Conservation (phyloP, 192 early-diverging fungal genomes). For the Coemansia nantahalensis region DNA sequence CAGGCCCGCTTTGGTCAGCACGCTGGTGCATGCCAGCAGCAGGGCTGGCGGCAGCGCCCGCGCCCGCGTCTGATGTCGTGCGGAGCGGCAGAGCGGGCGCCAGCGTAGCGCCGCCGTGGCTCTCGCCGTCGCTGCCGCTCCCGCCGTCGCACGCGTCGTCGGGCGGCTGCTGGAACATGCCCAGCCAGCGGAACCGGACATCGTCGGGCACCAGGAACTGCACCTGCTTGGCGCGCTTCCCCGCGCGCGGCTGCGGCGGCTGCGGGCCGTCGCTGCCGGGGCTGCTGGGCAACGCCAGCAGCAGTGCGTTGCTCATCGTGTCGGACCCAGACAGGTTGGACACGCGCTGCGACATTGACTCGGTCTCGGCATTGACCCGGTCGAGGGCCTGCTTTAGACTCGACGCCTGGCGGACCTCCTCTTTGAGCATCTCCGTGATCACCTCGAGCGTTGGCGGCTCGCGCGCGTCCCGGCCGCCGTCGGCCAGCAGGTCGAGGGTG, state of each 20-base stretch:
- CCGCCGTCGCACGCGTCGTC: constrained; percentile 7
- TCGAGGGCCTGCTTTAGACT: constrained; percentile 45
- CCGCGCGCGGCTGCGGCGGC: no score
- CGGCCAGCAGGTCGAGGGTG: constrained; percentile 1
- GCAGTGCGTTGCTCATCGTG: not conserved
- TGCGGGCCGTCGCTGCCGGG: not conserved
- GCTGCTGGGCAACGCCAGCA: not conserved
- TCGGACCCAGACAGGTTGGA: constrained; percentile 15
- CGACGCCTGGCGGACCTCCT: constrained; percentile 54
- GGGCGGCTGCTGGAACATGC: constrained; percentile 45
- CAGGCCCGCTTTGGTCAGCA: not conserved
- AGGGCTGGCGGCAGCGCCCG: not conserved
- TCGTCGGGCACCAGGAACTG: constrained; percentile 51
- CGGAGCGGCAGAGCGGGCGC: not conserved
- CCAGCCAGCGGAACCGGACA: constrained; percentile 52
- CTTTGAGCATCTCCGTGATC: constrained; percentile 52
- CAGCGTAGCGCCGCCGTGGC: not conserved
- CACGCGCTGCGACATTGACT: constrained; percentile 29
- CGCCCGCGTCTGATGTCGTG: not conserved
- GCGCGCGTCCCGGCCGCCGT: constrained; percentile 5
- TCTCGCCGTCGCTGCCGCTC: constrained; percentile 2
- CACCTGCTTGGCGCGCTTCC: constrained; percentile 23
- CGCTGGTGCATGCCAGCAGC: not conserved
- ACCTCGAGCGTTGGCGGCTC: constrained; percentile 44
- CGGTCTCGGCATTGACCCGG: constrained; percentile 32